Base-by-base conservation (phyloP, 345 rosid genomes). In the Boechera stricta region DNA sequence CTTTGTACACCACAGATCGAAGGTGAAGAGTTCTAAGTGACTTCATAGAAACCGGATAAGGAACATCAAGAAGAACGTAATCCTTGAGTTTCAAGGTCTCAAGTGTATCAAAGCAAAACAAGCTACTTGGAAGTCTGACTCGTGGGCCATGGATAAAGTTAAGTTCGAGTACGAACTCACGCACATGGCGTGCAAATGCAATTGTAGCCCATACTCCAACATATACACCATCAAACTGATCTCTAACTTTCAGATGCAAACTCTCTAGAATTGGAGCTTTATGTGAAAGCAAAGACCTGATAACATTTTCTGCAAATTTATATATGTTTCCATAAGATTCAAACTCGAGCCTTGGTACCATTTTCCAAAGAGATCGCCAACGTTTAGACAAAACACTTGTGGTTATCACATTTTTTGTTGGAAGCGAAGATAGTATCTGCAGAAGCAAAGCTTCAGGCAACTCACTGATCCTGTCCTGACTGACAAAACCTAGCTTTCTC, bases 21-120 rank as follows among this genome's bases (percentile, higher is more conserved):
- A 70, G 56, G 56, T 71, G 41, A 33, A 71, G 33, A 11, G 66
- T 58, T 71, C 8, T 70, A 9, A 70, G 74, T 1, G 64, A 70
- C 64, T 70, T 55, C 42, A 70, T n/a, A 31, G 15, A 44, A 42
- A 44, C 42, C 7, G 10, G 18, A 41, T 8, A 6, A 58, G 35
- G 45, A 47, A 47, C 7, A 31, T 71, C 66, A 0, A 71, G 7
- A 33, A 31, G 7, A 47, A 47, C 21, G 18, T 15, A n/a, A 47
- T 47, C 2, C 12, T 31, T 10, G 21, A 58, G 75, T 58, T 57
- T 71, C 57, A 71, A 58, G 18, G 45, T 45, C 66, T 71, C 65
- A 24, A 70, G 65, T 29, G 54, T 69, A 5, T 70, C 18, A 57
- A 11, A 57, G 7, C 24, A 39, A 1, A 39, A 57, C 64, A 70